A percentile compares a stretch with the other conserved stretches of the same genome.
Conservation (phyloP, 768 basidiomycete species). For the Leccinum longicurvipes region DNA sequence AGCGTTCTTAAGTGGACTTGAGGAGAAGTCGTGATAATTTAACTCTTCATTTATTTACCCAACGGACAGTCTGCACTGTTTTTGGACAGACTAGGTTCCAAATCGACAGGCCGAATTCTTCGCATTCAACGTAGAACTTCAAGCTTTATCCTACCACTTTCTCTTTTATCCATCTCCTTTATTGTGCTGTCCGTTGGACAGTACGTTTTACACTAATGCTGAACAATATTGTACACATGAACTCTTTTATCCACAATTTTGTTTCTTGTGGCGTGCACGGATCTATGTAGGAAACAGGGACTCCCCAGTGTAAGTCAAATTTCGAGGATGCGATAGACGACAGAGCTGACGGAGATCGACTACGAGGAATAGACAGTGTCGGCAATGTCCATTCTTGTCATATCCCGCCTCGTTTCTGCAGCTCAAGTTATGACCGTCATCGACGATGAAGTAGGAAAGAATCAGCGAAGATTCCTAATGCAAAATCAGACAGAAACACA, state of each 20-base stretch:
- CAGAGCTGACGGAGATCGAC: too few relatives aligned
- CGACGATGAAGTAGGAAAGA: too few relatives aligned
- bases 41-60: not conserved
- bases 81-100: not conserved
- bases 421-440: too few relatives aligned
- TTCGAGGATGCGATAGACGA: too few relatives aligned
- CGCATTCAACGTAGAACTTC: not conserved
- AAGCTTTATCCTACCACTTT: not conserved
- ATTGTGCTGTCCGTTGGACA: not conserved
- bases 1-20: slow-evolving; percentile 74
- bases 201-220: not conserved
- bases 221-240: not conserved
- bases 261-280: too few relatives aligned
- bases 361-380: too few relatives aligned
- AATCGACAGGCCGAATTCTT: not conserved
- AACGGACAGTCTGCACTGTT: not conserved
- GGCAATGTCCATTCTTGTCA: too few relatives aligned
- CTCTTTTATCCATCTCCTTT: not conserved
- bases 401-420: too few relatives aligned
- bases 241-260: not conserved
- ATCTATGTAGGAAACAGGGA: too few relatives aligned
- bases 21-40: slow-evolving; percentile 44
- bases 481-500: too few relatives aligned
- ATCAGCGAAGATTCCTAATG: too few relatives aligned
- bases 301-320: too few relatives aligned